Evolutionary conservation across 2,329 filamentous ascomycete species (phyloP), one percentile per base, ranked within the genome.

Genomic region (Allantophomopsis lycopodina): DNA sequence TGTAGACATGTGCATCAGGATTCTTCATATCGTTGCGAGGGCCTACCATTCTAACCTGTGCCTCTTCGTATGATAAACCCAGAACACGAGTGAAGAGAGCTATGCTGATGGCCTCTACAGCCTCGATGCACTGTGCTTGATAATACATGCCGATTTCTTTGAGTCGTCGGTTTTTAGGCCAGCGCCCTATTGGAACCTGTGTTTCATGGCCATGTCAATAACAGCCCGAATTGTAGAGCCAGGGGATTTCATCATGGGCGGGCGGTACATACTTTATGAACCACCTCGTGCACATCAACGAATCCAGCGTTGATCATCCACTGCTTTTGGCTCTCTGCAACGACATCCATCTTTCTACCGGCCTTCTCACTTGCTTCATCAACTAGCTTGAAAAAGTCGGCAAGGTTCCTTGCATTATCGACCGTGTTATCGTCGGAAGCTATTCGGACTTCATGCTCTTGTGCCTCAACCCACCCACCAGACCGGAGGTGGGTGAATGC

Each of bases 281-380:
- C 21, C 14, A 38, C 36, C 32, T 48, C 46, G 3, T 15, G 38
- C 1, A 52, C 42, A 5, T 43, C 40, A 32, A 44, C 38, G 57
- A 66, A 68, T 0, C 63, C 64, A 2, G 53, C 52, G 2, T 57
- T 53, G 6, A 43, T 37, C 7, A 56, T 45, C 55, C 55, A 61
- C 4, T 38, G 23, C 35, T 45, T 48, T 2, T 48, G 36, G 18
- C 41, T 35, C 7, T 31, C 32, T 0, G 45, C 49, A 20, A 21
- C 32, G 32, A 50, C 42, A 14, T 46, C 40, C n/a, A 52, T 46
- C 23, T 28, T 28, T 8, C 23, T 28, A 48, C 56, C 62, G 38
- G 59, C 60, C 31, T 44, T 54, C 20, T 57, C 45, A 20, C 70
- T 44, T 3, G 50, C 48, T 21, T 46, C 40, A 5, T 42, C 40